Base-by-base conservation (phyloP, 495 filamentous ascomycete genomes). In the Podospora appendiculata region DNA sequence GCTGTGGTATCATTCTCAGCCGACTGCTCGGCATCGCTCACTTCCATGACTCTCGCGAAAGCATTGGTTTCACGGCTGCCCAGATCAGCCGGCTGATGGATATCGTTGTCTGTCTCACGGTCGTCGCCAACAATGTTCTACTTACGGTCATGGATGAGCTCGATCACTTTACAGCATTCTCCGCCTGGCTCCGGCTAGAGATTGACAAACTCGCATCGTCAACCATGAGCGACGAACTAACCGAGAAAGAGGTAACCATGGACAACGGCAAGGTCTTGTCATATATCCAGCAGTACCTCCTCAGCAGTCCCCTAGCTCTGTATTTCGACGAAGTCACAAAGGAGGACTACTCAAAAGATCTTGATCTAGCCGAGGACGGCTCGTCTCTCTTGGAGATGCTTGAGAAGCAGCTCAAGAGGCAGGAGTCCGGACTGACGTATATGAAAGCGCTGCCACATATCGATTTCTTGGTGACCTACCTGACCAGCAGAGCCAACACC, bases 21-120 rank as follows among this genome's bases (percentile, higher is more conserved):
- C 84, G 88, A 10, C 77, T 97, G 17, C 78, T 88, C n/a, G 92
- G 93, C 1, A 78, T 96, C 16, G 89, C 90, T 9, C 83, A 81
- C 59, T 95, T 90, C 64, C 82, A 87, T 54, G 82, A 81, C 48
- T 72, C 80, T n/a, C 82, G 78, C 40, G 79, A 79, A 47, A 74
- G 75, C 17, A 82, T 89, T 17, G 85, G 83, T 3, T 79, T 89
- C 17, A 82, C 80, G 2, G 63, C 67, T 25, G 58, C 70, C 6
- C 68, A 80, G 46, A 71, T 82, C 54, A 75, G 67, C 47, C 70
- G 60, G 44, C 55, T 83, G 33, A 67, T 87, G 54, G 85, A 91
- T 57, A 83, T 85, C n/a, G 73, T 89, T 32, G 80, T 84, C 39
- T 89, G 86, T 48, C 74, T 94, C 19, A 81, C 84, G 52, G 70